These are phyloP conservation scores for Pleurotus ostreatus DNA, from an alignment of 768 basidiomycete genomes.

Conservation along the genomic window DNA sequence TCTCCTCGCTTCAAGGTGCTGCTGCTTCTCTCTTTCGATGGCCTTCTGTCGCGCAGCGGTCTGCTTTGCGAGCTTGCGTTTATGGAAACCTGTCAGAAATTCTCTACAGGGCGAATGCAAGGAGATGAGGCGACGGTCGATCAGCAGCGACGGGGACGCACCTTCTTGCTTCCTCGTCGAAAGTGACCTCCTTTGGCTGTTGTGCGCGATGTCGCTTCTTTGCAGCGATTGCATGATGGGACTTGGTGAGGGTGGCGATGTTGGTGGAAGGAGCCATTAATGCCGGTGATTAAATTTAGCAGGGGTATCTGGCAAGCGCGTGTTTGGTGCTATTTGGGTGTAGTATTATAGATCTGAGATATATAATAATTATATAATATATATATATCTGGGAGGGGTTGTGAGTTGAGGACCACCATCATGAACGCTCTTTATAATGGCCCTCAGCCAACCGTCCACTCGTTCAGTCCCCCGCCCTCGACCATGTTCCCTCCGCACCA, in stretches of 20 bases:
- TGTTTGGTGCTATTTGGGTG: slow-evolving; percentile 3
- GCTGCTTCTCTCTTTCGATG: slow-evolving; percentile 71
- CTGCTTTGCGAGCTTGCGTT: slow-evolving; percentile 82
- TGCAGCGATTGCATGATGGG: slow-evolving; percentile 58
- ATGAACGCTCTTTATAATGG: slow-evolving; percentile 23
- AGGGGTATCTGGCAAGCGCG: slow-evolving; percentile 21
- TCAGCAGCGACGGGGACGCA: slow-evolving; percentile 19
- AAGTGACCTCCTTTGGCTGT: slow-evolving; percentile 77
- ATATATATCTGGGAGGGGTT: background rate
- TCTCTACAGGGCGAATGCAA: slow-evolving; percentile 47
- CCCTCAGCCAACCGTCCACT: slow-evolving; percentile 9
- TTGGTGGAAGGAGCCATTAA: slow-evolving; percentile 29
- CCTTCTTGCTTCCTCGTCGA: slow-evolving; percentile 85
- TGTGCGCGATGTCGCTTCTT: slow-evolving; percentile 63
- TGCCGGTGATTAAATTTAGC: slow-evolving; percentile 15
- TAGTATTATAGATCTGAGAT: background rate
- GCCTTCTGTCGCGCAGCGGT: slow-evolving; percentile 75
- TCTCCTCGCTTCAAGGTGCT: slow-evolving; percentile 67
- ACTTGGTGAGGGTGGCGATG: slow-evolving; percentile 54
- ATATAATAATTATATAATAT: background rate
- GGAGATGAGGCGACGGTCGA: slow-evolving; percentile 7
- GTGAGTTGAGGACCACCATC: background rate
- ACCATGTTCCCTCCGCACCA: slow-evolving; percentile 7
- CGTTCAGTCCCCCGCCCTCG: slow-evolving; percentile 9
- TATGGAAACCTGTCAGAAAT: slow-evolving; percentile 91